Percentiles rank a stretch among this genome's conserved stretches.
These are phyloP conservation scores for Sungouiella thailandica DNA, from an alignment of 805 yeast species.

Conservation along the genomic window DNA sequence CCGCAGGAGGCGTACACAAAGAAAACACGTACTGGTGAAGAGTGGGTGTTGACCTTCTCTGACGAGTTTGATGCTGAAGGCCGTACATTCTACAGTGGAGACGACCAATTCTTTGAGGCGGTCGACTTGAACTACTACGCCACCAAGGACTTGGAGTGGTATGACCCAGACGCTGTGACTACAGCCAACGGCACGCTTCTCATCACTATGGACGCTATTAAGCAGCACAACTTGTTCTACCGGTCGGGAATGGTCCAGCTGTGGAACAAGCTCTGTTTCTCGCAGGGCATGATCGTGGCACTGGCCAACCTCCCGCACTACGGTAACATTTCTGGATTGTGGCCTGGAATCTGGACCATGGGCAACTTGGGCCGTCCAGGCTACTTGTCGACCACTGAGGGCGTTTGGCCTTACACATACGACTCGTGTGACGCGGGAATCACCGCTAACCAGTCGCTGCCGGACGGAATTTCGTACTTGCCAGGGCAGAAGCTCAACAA, in stretches of 20 bases:
- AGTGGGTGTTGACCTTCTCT: slow-evolving; percentile 79
- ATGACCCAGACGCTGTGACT: slow-evolving; percentile 82
- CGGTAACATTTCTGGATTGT: slow-evolving; percentile 74
- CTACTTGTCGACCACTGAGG: slow-evolving; percentile 78
- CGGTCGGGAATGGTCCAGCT: slow-evolving; percentile 89
- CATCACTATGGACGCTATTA: slow-evolving; percentile 73
- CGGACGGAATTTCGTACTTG: slow-evolving; percentile 82
- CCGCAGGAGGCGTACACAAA: slow-evolving; percentile 49
- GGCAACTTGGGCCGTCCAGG: slow-evolving; percentile 95
- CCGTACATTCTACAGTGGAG: slow-evolving; percentile 83
- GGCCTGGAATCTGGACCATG: slow-evolving; percentile 97
- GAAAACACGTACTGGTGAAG: slow-evolving; percentile 21
- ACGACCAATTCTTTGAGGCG: slow-evolving; percentile 88
- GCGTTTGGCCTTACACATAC: slow-evolving; percentile 93
- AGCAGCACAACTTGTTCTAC: slow-evolving; percentile 73
- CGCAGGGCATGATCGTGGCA: slow-evolving; percentile 76
- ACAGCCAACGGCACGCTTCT: slow-evolving; percentile 70
- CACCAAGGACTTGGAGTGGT: slow-evolving; percentile 90
- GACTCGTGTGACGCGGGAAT: slow-evolving; percentile 89
- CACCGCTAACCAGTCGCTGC: slow-evolving; percentile 86
- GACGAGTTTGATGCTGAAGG: slow-evolving; percentile 92
- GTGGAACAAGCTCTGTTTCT: slow-evolving; percentile 89
- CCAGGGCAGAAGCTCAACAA: slow-evolving; percentile 76
- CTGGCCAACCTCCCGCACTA: slow-evolving; percentile 75
- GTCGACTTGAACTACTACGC: slow-evolving; percentile 82